phyloP scores from a whole-genome alignment of 371 early-diverging fungal species.

The Mucor saturninus region DNA sequence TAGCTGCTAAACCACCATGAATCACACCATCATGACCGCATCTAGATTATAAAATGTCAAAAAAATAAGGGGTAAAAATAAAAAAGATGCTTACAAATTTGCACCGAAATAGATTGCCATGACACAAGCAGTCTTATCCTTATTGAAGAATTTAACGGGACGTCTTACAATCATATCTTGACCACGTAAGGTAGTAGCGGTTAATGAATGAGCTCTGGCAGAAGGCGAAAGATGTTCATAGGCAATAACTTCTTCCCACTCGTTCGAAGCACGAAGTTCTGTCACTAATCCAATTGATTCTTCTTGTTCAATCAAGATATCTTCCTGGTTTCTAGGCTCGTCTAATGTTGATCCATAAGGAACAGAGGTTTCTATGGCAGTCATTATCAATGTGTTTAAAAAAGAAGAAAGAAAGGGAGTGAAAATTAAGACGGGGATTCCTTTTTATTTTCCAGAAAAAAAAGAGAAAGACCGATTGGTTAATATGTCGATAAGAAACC shows the following conservation, averaged over 20 bases:
- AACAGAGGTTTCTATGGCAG: slow-evolving; percentile 16
- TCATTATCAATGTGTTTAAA: slow-evolving; percentile 8
- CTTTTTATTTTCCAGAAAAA: background rate
- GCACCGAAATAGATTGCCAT: slow-evolving; percentile 45
- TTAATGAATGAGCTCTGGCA: slow-evolving; percentile 49
- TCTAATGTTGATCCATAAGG: slow-evolving; percentile 7
- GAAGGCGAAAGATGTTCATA: slow-evolving; percentile 45
- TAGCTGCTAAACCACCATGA: slow-evolving; percentile 79
- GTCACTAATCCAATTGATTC: slow-evolving; percentile 26
- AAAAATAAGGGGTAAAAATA: background rate
- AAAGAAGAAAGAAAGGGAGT: background rate
- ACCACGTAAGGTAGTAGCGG: slow-evolving; percentile 60
- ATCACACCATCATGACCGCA: slow-evolving; percentile 80
- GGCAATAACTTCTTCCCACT: slow-evolving; percentile 48
- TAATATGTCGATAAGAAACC: too few species aligned
- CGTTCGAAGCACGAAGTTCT: slow-evolving; percentile 31
- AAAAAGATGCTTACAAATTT: slow-evolving; percentile 39
- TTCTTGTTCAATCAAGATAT: slow-evolving; percentile 33
- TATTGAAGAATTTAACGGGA: slow-evolving; percentile 50
- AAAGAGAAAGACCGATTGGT: too few species aligned
- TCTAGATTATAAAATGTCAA: slow-evolving; percentile 10
- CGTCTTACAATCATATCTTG: slow-evolving; percentile 48
- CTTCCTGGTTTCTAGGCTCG: slow-evolving; percentile 7
- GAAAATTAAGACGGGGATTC: background rate
- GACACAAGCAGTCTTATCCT: slow-evolving; percentile 46